Base-by-base conservation (phyloP, 305 asterid genomes). In the Fraxinus sp. region DNA sequence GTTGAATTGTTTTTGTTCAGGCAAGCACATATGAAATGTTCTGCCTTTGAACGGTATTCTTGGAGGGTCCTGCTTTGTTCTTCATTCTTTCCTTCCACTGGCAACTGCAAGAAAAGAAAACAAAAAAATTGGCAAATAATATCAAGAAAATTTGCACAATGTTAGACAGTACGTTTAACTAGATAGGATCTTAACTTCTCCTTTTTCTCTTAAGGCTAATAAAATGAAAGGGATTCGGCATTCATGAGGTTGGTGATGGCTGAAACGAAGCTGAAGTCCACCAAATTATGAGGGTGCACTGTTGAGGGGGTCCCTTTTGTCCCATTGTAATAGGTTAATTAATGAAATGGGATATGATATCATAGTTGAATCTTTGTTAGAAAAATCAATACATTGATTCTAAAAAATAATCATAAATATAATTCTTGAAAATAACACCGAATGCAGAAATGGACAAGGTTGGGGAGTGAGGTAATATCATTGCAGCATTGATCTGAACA, bases 1-100 rank as follows among this genome's bases (percentile, higher is more conserved):
- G 91, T 81, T 24, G 86, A 78, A 10, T 88, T 89, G 82, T 92
- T 92, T 72, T 86, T 86, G 90, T 90, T 87, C 49, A 94, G 24
- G 72, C 89, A 88, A 1, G 97, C 89, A 35, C 98, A 94, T 0
- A 94, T 11, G 81, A 91, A 94, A 82, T 88, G 83, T 10, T 88
- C 86, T 0, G 92, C 97, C 86, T 92, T 94, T 18, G 91, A 77
- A 36, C 78, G 85, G 87, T 93, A 94, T 75, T 89, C 86, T 49
- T 86, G 36, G 7, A 92, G 85, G 84, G 88, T 83, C 30, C 85
- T 80, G 41, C 14, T 74, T 22, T 91, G 79, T 5, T 75, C 49
- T 33, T 81, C 20, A 78, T 14, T 79, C 77, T 72, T 89, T 0
- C 91, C 92, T 80, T 85, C 85, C 81, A 5, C 72, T 16, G 93